phyloP scores from a whole-genome alignment of 768 basidiomycete species.

The Tulasnella calospora region DNA sequence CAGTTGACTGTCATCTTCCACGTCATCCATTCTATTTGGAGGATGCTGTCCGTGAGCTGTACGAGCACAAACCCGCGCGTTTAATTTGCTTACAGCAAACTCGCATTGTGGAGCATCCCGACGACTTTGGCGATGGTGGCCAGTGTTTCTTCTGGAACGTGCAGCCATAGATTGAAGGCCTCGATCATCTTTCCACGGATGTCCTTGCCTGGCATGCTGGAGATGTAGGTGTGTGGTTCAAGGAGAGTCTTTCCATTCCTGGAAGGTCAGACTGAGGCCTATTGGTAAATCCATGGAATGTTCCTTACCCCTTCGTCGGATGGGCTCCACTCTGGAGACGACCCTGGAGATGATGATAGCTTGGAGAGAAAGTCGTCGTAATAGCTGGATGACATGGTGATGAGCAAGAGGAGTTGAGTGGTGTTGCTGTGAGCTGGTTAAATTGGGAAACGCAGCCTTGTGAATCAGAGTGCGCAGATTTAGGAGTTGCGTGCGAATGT shows the following conservation, averaged over 20 bases:
- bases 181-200: slow-evolving; percentile 81
- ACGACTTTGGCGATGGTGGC: slow-evolving; percentile 73
- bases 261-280: neutral
- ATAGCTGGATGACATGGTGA: neutral
- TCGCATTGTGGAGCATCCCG: slow-evolving; percentile 91
- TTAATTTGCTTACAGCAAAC: slow-evolving; percentile 61
- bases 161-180: slow-evolving; percentile 90
- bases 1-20: slow-evolving; percentile 85
- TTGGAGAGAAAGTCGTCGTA: slow-evolving; percentile 27
- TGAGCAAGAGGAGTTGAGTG: neutral
- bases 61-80: neutral
- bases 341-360: slow-evolving; percentile 1
- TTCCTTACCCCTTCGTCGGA: slow-evolving; percentile 25
- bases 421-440: neutral
- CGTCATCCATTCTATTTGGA: slow-evolving; percentile 75
- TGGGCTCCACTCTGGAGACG: slow-evolving; percentile 14
- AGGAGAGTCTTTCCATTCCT: slow-evolving; percentile 48
- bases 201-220: slow-evolving; percentile 85
- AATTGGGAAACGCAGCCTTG: neutral
- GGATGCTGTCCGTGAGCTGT: neutral
- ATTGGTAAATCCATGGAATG: neutral
- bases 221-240: slow-evolving; percentile 84
- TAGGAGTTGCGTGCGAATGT: neutral
- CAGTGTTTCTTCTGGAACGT: slow-evolving; percentile 70
- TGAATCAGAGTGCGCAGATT: neutral